Evolutionary conservation across 768 basidiomycete species (phyloP), one percentile per base, ranked within the genome.

Genomic region (Lentinula boryana): DNA sequence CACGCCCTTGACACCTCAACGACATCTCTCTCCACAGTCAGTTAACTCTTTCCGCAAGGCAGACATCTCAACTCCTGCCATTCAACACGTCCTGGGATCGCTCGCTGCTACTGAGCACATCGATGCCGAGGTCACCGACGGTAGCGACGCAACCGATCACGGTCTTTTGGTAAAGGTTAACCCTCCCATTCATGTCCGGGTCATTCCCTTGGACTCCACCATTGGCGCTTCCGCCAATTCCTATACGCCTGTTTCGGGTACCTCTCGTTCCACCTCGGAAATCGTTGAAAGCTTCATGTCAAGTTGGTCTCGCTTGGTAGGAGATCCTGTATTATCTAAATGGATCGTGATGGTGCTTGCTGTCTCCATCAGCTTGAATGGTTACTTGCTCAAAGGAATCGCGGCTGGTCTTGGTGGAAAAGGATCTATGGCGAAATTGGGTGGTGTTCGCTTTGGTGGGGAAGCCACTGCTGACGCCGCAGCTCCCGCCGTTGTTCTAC

Each of bases 321-420:
- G 94, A 40, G 96, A 99, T 69, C 96, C 96, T 1, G 84, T 98
- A 55, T 75, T 98, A 63, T 88, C 85, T 67, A 98, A 98, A 76
- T 95, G 93, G 90, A 95, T 98, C 69, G 91, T 98, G 53, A 80
- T 92, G 60, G 80, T 91, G 15, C 84, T 99, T 23, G 89, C 86
- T 2, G 81, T 96, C 62, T 91, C 88, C 62, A 89, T 98, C 61
- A 83, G 87, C 60, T 78, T 99, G 60, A 99, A 99, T 64, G 95
- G 95, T 3, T 98, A 93, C 69, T 80, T 98, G 15, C 82, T 99
- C 61, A 95, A 93, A 73, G 90, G 89, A 4, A 88, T 91, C 46
- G 88, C 86, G 0, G 84, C 84, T 10, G 87, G 84, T 33, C 66
- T 77, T 0, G 75, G 69, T 44, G 48, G 68, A 5, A 63, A 66